Base-by-base conservation (phyloP, 139 green algal species). In the Monoraphidium neglectum region DNA sequence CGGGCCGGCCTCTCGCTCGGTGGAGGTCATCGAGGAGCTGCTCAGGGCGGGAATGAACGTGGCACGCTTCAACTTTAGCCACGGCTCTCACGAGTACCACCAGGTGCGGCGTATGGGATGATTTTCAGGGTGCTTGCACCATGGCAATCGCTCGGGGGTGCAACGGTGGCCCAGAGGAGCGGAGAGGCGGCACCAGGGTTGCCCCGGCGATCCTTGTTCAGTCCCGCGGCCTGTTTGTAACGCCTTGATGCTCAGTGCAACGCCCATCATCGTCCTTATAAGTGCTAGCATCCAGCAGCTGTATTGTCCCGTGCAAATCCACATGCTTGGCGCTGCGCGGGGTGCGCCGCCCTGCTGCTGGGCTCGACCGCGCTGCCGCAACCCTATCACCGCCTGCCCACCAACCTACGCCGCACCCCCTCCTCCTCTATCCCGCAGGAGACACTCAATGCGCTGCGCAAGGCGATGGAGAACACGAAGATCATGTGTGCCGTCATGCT, bases 401-500 rank as follows among this genome's bases (percentile, higher is more conserved):
- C 3, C 59, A 43, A 62, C 18, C n/a, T 18, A 26, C 3, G 28
- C 47, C 26, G 40, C 59, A 32, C 35, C 35, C 6, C 36, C 26
- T 28, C 62, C 53, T 59, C 23, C 23, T 49, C 21, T 12, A 12
- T 12, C 4, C 4, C 65, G 67, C 86, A 96, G 92, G 95, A 95
- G 73, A 99, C 97, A 0, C 84, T 99, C 64, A 89, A 98, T 79
- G 95, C 95, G 74, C 76, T 99, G 68, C 82, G 93, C 12, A 49
- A 86, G 28, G 95, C 93, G 10, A 95, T 93, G 83, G 38, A 77
- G 28, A 96, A 97, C 83, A 98, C 96, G 2, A 82, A 90, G 28
- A 97, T 98, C 65, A 96, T 98, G 90, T 99, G 95, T 80, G 95
- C 96, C 13, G 93, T 98, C 10, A 96, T 99, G 93, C 93, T 99